Evolutionary conservation across 140 eudicot species (phyloP).

Genomic region (Oenanthe javanica): DNA sequence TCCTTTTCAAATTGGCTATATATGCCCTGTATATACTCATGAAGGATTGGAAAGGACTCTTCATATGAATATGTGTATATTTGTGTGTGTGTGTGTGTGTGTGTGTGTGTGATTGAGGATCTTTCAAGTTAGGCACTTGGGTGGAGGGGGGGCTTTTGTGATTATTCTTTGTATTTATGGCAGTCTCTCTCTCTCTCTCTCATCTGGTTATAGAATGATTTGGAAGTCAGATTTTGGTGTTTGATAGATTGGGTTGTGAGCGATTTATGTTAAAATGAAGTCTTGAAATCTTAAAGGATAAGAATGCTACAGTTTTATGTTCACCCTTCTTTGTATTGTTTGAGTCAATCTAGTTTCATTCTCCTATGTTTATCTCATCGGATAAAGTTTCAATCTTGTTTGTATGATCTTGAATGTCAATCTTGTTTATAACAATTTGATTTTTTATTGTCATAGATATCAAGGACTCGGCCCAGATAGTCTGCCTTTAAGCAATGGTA

Average conservation of each 20-base stretch:
- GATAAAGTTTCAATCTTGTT: neutral
- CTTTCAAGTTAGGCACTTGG: neutral
- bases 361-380: neutral
- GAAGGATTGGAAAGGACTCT: neutral
- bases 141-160: neutral
- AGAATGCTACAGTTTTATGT: neutral
- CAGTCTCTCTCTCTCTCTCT: neutral
- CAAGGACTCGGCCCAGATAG: constrained; percentile 17
- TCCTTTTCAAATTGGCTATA: neutral
- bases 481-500: constrained; percentile 17
- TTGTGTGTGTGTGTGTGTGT: neutral
- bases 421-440: neutral
- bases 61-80: neutral
- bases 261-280: neutral
- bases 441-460: constrained; percentile 14
- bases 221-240: neutral
- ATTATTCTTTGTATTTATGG: neutral
- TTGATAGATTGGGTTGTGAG: neutral
- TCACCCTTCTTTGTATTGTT: neutral
- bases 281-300: neutral
- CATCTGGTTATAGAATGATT: neutral
- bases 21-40: neutral
- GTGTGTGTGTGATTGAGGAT: neutral
- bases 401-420: neutral
- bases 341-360: neutral